Conservation (phyloP, 1,284 basidiomycete genomes). For the Porodaedalea pini region DNA sequence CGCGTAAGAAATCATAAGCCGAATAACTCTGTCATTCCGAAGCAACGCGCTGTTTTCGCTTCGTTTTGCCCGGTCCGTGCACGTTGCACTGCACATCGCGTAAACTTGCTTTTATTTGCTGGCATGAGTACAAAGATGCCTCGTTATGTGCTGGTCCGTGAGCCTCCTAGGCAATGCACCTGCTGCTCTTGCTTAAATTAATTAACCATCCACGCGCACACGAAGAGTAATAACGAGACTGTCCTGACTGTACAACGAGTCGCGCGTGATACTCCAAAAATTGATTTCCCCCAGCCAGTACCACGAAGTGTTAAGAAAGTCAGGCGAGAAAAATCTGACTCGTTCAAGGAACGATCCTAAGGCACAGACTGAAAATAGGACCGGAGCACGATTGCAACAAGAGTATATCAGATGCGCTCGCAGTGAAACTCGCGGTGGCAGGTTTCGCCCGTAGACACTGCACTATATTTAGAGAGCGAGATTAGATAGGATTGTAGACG, state of each 20-base stretch:
- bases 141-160: too few species aligned
- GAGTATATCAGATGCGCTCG: constrained; percentile 1
- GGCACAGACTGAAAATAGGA: not conserved
- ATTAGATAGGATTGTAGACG: not conserved
- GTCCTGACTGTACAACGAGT: too few species aligned
- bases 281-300: too few species aligned
- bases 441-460: not conserved
- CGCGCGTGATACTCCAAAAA: too few species aligned
- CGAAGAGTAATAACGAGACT: not conserved
- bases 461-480: not conserved
- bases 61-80: not conserved
- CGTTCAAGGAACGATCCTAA: too few species aligned
- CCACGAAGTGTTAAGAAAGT: too few species aligned
- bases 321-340: too few species aligned
- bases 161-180: too few species aligned
- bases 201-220: not conserved
- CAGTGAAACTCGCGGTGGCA: not conserved
- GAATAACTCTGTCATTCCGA: not conserved
- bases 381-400: not conserved
- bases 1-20: not conserved
- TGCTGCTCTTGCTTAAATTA: not conserved
- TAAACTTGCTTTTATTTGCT: too few species aligned
- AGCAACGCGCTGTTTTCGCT: not conserved
- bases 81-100: not conserved
- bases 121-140: too few species aligned